A percentile compares a stretch with the other conserved stretches of the same genome.
Conservation (phyloP, 768 basidiomycete genomes). For the Tubosaeta sp. region DNA sequence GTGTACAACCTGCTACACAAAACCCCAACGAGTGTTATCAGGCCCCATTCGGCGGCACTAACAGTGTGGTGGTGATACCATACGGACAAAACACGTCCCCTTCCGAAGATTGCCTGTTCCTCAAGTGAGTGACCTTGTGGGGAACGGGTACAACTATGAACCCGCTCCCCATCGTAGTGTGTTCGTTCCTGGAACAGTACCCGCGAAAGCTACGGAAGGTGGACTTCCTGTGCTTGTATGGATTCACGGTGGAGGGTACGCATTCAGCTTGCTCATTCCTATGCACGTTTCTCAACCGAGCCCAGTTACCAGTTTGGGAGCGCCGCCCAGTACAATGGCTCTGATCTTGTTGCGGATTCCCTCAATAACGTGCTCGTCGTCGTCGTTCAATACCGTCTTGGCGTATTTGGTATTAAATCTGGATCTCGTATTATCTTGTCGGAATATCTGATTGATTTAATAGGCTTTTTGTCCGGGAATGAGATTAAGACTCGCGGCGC, state of each 20-base stretch:
- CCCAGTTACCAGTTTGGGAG: background rate
- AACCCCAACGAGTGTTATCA: background rate
- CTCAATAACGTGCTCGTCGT: slow-evolving; percentile 24
- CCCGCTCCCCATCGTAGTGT: background rate
- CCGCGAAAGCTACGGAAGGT: background rate
- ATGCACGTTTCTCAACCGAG: too few relatives aligned
- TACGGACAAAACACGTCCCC: background rate
- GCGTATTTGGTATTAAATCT: slow-evolving; percentile 27
- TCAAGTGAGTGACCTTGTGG: background rate
- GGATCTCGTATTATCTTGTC: background rate
- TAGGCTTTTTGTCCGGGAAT: too few relatives aligned
- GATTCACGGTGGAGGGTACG: too few relatives aligned
- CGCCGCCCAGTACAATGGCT: slow-evolving; percentile 15
- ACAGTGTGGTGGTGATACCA: background rate
- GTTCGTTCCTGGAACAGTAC: background rate
- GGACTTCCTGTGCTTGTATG: too few relatives aligned
- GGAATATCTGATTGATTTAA: background rate
- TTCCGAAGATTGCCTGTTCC: background rate
- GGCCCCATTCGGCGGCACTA: background rate
- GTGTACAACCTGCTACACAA: background rate
- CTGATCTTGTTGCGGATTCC: slow-evolving; percentile 23
- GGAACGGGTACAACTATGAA: background rate
- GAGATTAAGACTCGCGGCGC: too few relatives aligned
- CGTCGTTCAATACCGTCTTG: too few relatives aligned
- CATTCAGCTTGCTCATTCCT: slow-evolving; percentile 48